Percentiles rank a stretch among this genome's conserved stretches.
phyloP scores from a whole-genome alignment of 2,329 filamentous ascomycete genomes.

The Emmonsiellopsis sp. region DNA sequence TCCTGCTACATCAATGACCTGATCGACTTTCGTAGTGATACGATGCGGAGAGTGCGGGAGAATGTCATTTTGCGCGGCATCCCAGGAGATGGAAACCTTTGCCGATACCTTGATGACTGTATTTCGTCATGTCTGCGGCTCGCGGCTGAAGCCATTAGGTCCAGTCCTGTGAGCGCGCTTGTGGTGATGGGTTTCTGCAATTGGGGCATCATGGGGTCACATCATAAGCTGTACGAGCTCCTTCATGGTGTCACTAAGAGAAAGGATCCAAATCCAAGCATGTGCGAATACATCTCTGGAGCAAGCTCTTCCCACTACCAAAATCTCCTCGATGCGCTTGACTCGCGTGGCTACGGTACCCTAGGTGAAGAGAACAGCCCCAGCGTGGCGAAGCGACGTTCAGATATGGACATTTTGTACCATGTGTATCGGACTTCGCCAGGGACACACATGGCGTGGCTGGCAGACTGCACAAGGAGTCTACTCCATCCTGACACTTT shows the following conservation, averaged over 20 bases:
- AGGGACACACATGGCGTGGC: constrained; percentile 7
- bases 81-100: constrained; percentile 6
- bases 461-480: constrained; percentile 13
- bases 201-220: constrained; percentile 15
- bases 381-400: constrained; percentile 4
- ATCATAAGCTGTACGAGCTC: constrained; percentile 16
- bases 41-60: constrained; percentile 13
- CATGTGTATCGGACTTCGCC: constrained; percentile 2
- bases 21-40: constrained; percentile 15
- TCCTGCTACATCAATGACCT: constrained; percentile 13
- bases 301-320: constrained; percentile 5
- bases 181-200: constrained; percentile 15
- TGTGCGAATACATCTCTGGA: constrained; percentile 5
- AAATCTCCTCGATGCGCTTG: constrained; percentile 8
- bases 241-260: too few species aligned
- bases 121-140: constrained; percentile 5
- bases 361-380: constrained; percentile 5
- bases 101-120: constrained; percentile 10
- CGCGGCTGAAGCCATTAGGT: constrained; percentile 5
- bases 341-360: constrained; percentile 10
- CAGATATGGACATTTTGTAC: constrained; percentile 12
- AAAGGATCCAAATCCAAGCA: too few species aligned
- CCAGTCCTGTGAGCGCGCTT: constrained; percentile 5
- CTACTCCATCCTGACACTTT: constrained; percentile 13
- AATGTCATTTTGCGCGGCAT: constrained; percentile 14